Percentiles rank a stretch among this genome's conserved stretches.
Conservation (phyloP, 1,284 basidiomycete genomes). For the Chalciporus sp. region DNA sequence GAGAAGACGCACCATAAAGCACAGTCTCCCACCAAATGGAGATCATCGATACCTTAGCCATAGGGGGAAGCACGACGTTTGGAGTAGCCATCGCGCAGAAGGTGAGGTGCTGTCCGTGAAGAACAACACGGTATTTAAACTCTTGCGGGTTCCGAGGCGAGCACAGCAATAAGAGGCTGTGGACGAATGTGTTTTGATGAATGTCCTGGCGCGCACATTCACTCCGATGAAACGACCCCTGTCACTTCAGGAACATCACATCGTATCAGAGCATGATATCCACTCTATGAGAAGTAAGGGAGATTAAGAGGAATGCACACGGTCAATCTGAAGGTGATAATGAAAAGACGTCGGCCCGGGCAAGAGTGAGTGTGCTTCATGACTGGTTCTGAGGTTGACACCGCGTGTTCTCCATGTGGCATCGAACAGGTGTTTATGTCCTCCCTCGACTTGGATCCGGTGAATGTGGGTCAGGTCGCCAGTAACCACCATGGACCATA, state of each 20-base stretch:
- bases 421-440: too few species aligned
- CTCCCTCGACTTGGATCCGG: too few species aligned
- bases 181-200: neutral
- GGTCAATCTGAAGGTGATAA: neutral
- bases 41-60: constrained; percentile 17
- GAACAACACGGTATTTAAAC: neutral
- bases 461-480: too few species aligned
- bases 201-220: neutral
- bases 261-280: too few species aligned
- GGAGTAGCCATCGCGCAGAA: constrained; percentile 9
- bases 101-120: neutral
- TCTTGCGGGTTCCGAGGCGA: neutral
- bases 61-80: constrained; percentile 6
- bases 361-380: too few species aligned
- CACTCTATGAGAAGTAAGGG: neutral
- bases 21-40: constrained; percentile 22
- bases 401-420: too few species aligned
- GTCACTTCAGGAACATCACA: too few species aligned
- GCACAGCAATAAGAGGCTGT: neutral
- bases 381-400: too few species aligned
- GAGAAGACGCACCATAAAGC: constrained; percentile 14
- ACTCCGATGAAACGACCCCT: neutral
- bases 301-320: neutral
- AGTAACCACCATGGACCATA: too few species aligned
- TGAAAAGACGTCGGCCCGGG: too few species aligned